Evolutionary conservation across 2,329 filamentous ascomycete genomes (phyloP), one percentile per base, ranked within the genome.

Genomic region (Nothophaeocryptopus gaeumannii): DNA sequence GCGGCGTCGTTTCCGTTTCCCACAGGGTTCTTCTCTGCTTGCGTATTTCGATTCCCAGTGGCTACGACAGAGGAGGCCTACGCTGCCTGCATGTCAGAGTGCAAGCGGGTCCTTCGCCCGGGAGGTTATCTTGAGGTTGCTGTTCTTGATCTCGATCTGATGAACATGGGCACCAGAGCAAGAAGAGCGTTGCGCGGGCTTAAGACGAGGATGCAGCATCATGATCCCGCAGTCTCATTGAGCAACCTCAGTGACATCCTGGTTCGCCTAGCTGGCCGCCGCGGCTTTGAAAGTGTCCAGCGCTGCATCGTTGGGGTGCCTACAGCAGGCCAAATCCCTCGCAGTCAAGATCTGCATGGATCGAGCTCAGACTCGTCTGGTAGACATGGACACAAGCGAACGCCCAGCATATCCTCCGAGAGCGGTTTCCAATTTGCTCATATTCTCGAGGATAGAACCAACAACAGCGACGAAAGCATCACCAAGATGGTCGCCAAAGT

Each of bases 401-500:
- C 38, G 9, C 20, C 20, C 20, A 26, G 20, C 20, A 26, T 26
- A 26, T 26, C 20, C 20, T 26, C 20, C 20, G 20, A 26, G 20
- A 26, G 20, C 20, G 20, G 20, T 3, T 26, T 26, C 7, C 15
- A 32, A 13, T 41, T 40, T 13, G 15, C 41, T 29, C 16, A 36
- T 41, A 31, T 41, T 10, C 31, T 42, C 38, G 37, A 35, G 26
- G 30, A 36, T 3, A 37, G 16, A 10, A 16, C 36, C 10, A 67
- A 67, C n/a, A 67, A 66, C 15, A 71, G 86, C 15, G 89, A 96
- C 59, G 88, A 90, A 64, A 85, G 83, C 58, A 96, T 97, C 64
- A 89, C 89, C 11, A 91, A 89, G 64, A 95, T 95, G 78, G 90
- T 97, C 15, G 86, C 90, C 12, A 86, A 84, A 55, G 92, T 97